Evolutionary conservation across 768 basidiomycete genomes (phyloP).

Genomic region (Pleurotus ostreatus): DNA sequence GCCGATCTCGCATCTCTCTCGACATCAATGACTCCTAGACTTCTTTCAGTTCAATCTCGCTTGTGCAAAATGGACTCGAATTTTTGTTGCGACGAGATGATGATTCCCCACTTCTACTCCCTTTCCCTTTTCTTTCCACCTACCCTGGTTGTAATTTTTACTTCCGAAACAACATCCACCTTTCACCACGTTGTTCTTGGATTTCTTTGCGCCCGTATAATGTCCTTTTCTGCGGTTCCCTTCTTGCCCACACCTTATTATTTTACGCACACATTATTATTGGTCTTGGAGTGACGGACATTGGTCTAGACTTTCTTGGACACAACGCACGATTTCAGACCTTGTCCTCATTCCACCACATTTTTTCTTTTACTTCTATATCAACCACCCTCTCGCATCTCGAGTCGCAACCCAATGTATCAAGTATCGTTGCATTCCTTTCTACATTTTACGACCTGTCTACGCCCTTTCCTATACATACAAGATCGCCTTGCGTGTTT

Average conservation of each 20-base stretch:
- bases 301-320: conserved; percentile 2
- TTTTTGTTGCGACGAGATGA: conserved; percentile 9
- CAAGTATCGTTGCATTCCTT: conserved; percentile 7
- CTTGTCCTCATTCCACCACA: neutral
- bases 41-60: conserved; percentile 2
- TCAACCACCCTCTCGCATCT: conserved; percentile 5
- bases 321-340: neutral
- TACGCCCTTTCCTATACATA: conserved; percentile 1
- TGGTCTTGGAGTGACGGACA: conserved; percentile 1
- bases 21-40: conserved; percentile 4
- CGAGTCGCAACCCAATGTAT: conserved; percentile 9
- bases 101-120: neutral
- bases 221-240: neutral
- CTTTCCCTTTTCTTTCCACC: neutral
- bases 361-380: conserved; percentile 1
- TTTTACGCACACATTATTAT: neutral
- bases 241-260: conserved; percentile 4
- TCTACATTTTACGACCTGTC: conserved; percentile 3
- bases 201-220: neutral
- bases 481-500: conserved; percentile 7
- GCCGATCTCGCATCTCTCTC: conserved; percentile 7
- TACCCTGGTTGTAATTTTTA: conserved; percentile 3
- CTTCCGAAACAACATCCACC: neutral
- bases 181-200: neutral
- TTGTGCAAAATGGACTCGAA: conserved; percentile 5